Percentiles rank a stretch among this genome's conserved stretches.
Evolutionary conservation across 441 rosid species (phyloP).

Genomic region (Syzygium syzygioides): DNA sequence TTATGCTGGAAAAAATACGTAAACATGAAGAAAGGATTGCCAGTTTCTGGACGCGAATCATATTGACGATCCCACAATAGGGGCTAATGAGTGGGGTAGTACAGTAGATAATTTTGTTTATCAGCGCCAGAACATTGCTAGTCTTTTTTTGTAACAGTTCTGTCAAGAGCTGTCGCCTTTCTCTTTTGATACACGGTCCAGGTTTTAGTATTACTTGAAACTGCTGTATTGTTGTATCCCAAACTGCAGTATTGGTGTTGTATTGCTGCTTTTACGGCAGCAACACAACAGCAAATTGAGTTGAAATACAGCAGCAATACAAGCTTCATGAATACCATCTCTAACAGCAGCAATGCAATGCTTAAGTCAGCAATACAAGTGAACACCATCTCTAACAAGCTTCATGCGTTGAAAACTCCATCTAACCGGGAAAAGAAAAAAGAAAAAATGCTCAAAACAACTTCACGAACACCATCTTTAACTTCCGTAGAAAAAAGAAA

Average conservation of each 20-base stretch:
- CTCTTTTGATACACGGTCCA: background rate
- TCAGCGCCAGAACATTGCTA: background rate
- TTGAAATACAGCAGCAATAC: background rate
- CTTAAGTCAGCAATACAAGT: background rate
- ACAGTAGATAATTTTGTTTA: background rate
- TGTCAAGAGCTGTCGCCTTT: background rate
- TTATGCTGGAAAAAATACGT: background rate
- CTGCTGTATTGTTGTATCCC: background rate
- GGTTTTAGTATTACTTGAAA: background rate
- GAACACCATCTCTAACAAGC: background rate
- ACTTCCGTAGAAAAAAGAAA: too few species aligned
- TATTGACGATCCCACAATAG: background rate
- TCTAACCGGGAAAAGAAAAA: background rate
- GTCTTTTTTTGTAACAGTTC: background rate
- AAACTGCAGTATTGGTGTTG: background rate
- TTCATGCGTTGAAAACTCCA: background rate
- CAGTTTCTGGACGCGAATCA: background rate
- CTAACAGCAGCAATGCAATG: background rate
- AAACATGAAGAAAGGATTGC: background rate
- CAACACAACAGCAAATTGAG: background rate
- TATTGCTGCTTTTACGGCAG: background rate
- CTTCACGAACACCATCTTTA: too few species aligned
- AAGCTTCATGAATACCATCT: background rate
- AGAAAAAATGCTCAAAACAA: background rate
- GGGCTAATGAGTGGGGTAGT: background rate